A percentile compares a stretch with the other conserved stretches of the same genome.
Evolutionary conservation across 2,329 filamentous ascomycete genomes (phyloP).

Genomic region (Immersiporthe knoxdaviesiana): DNA sequence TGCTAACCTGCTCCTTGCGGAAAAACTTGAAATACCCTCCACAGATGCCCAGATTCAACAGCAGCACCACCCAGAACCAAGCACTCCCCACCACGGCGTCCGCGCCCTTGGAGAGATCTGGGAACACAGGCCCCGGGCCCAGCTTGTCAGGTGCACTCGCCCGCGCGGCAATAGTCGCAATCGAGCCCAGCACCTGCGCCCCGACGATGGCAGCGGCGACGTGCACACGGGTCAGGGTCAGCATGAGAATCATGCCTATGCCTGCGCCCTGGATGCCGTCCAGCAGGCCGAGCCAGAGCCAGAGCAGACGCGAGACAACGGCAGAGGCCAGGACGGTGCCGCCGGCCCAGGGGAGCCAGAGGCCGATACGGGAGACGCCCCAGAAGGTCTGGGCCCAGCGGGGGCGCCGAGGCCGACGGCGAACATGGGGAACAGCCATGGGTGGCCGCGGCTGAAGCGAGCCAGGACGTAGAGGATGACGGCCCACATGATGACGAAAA

Average conservation of each 20-base stretch:
- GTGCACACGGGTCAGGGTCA: conserved; percentile 67
- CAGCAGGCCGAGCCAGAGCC: conserved; percentile 70
- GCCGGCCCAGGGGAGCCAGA: conserved; percentile 66
- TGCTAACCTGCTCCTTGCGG: conserved; percentile 37
- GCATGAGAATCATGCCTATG: conserved; percentile 69
- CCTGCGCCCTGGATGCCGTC: conserved; percentile 68
- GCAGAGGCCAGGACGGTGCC: conserved; percentile 52
- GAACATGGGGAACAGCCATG: conserved; percentile 69
- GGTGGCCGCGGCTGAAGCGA: conserved; percentile 61
- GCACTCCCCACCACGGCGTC: conserved; percentile 50
- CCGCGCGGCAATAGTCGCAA: conserved; percentile 62
- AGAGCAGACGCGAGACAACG: conserved; percentile 59
- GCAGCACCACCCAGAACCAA: conserved; percentile 65
- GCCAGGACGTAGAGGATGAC: conserved; percentile 55
- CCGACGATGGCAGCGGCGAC: conserved; percentile 64
- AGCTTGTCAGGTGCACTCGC: conserved; percentile 63
- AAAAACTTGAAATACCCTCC: conserved; percentile 61
- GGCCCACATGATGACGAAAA: conserved; percentile 61
- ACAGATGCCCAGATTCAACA: conserved; percentile 61
- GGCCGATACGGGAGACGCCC: conserved; percentile 62
- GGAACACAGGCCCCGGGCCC: conserved; percentile 65
- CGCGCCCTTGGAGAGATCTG: conserved; percentile 58
- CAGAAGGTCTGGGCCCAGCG: conserved; percentile 71
- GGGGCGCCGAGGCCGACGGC: conserved; percentile 67
- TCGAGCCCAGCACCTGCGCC: conserved; percentile 64